Evolutionary conservation across 1,139 yeast genomes (phyloP), one percentile per base, ranked within the genome.

Genomic region (Magnusiomyces tetraspermus): DNA sequence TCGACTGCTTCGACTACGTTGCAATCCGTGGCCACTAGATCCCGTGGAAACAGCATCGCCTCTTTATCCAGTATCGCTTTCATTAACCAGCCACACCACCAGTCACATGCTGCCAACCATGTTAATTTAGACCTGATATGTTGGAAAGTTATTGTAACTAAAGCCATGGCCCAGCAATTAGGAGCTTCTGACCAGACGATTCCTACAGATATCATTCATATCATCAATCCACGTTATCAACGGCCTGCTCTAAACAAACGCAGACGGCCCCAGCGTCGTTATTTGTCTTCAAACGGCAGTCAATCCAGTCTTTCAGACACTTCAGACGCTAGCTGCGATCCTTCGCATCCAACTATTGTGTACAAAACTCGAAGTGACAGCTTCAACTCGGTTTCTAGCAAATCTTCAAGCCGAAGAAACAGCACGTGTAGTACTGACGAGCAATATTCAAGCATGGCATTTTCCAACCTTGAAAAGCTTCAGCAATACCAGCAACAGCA

Each of bases 171-270:
- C 41, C 65, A 66, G 50, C 63, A 69, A 48, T 63, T 69, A 42
- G 80, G 80, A 1, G 41, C 71, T 2, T 57, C 69, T 24, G 80
- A 79, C 1, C 71, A 70, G 45, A 67, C 77, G 2, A 63, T 71
- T 1, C 72, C 71, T 11, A 65, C 71, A 22, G 80, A 76, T 55
- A 60, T 76, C 19, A 57, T 75, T 51, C 68, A 67, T 31, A 48
- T 56, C 17, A 26, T 55, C 19, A 41, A 55, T 33, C 56, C 54
- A 1, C 36, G 30, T 8, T 45, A 30, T 28, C 36, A 47, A 21
- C 50, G 45, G 24, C 17, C 30, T 15, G 6, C 30, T 8, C 10
- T 26, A 11, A 13, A 26, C 23, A 26, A 43, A 17, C 31, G 46
- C 10, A 24, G 46, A 17, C 22, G 46, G 13, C 46, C 46, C 36